phyloP scores from a whole-genome alignment of 371 early-diverging fungal species.

The Actinomortierella ambigua region DNA sequence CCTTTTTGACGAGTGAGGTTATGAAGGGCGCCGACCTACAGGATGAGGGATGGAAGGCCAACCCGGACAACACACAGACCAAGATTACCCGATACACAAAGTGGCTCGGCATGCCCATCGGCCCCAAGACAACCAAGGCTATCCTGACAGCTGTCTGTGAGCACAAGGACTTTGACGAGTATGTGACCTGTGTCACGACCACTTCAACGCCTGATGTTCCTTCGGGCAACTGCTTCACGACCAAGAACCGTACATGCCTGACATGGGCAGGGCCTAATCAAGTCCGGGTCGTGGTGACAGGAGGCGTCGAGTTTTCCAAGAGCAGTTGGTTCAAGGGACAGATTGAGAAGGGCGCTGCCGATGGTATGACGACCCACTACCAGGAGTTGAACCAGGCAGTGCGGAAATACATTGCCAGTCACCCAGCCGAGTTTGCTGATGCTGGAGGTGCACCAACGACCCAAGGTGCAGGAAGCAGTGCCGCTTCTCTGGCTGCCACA shows the following conservation, averaged over 20 bases:
- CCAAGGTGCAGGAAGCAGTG: no score
- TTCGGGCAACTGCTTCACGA: slow-evolving; percentile 77
- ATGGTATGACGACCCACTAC: slow-evolving; percentile 66
- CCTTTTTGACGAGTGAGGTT: slow-evolving; percentile 21
- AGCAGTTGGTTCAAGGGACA: slow-evolving; percentile 77
- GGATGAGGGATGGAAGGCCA: slow-evolving; percentile 31
- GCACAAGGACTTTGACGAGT: slow-evolving; percentile 60
- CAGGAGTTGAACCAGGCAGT: slow-evolving; percentile 61
- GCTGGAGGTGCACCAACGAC: background rate
- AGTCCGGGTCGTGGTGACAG: slow-evolving; percentile 70
- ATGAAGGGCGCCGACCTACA: slow-evolving; percentile 43
- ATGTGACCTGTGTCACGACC: slow-evolving; percentile 63
- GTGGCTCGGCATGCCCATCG: slow-evolving; percentile 48
- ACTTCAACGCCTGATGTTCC: slow-evolving; percentile 88
- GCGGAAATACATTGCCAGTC: slow-evolving; percentile 54
- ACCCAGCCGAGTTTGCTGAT: slow-evolving; percentile 28
- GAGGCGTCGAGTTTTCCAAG: slow-evolving; percentile 73
- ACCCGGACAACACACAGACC: slow-evolving; percentile 14
- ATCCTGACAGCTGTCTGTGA: slow-evolving; percentile 64
- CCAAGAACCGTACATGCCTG: slow-evolving; percentile 81
- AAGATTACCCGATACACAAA: slow-evolving; percentile 31
- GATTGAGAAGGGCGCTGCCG: slow-evolving; percentile 73
- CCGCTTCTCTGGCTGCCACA: no score
- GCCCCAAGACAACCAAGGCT: slow-evolving; percentile 78
- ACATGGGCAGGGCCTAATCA: slow-evolving; percentile 75